Evolutionary conservation across 371 early-diverging fungal species (phyloP).

Genomic region (Sporodiniella umbellata): DNA sequence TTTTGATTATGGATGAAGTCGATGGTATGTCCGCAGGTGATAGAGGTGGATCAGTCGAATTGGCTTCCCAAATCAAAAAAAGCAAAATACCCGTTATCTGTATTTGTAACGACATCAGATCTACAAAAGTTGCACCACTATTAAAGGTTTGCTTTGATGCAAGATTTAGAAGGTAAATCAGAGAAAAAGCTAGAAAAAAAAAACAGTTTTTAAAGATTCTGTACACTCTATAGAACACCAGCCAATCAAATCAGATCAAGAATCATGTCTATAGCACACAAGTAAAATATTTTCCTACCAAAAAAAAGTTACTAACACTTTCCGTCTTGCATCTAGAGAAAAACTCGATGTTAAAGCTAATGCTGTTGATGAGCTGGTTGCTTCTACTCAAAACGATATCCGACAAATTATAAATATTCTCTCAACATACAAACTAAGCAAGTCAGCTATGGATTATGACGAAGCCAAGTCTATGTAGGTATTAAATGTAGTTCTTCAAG

Average conservation of each 20-base stretch:
- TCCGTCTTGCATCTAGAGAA: slow-evolving; percentile 53
- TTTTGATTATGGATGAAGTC: slow-evolving; percentile 99
- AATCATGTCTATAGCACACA: slow-evolving; percentile 75
- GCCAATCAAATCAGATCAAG: slow-evolving; percentile 62
- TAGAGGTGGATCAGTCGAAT: slow-evolving; percentile 94
- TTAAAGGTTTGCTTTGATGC: slow-evolving; percentile 89
- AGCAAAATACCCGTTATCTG: slow-evolving; percentile 97
- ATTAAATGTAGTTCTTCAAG: no score
- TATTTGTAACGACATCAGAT: slow-evolving; percentile 97
- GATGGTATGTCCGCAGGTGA: slow-evolving; percentile 99
- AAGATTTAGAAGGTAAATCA: slow-evolving; percentile 71
- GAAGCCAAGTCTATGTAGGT: slow-evolving; percentile 74
- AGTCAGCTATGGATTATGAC: slow-evolving; percentile 72
- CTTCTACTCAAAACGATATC: slow-evolving; percentile 88
- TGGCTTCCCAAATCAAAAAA: slow-evolving; percentile 90
- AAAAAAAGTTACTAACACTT: background rate
- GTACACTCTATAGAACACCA: slow-evolving; percentile 36
- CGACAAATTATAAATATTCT: slow-evolving; percentile 98
- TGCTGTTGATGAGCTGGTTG: slow-evolving; percentile 87
- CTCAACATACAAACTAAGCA: slow-evolving; percentile 78
- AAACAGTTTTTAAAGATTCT: background rate
- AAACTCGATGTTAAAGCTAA: slow-evolving; percentile 75
- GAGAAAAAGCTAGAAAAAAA: background rate
- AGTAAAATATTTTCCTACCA: no score
- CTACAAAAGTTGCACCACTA: slow-evolving; percentile 89